Base-by-base conservation (phyloP, 2,329 filamentous ascomycete genomes). In the Clarireedia monteithiana region DNA sequence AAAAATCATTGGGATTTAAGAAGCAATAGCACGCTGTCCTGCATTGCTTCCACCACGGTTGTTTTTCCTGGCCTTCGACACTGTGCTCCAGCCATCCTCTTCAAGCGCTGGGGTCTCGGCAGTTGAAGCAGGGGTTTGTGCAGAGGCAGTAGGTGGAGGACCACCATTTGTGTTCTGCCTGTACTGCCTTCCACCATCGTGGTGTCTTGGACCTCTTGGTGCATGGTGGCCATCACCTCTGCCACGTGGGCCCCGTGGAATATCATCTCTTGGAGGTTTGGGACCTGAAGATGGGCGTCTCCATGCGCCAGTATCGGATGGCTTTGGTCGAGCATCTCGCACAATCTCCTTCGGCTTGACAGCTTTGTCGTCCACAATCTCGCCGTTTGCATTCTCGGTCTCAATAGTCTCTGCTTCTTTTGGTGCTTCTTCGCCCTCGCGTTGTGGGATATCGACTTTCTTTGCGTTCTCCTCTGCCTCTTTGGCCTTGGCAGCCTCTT, bases 71-170 rank as follows among this genome's bases (percentile, higher is more conserved):
- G 65, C 65, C 57, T 70, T 70, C 10, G 67, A 67, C 53, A 83
- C 83, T 26, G 80, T 85, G 60, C 80, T 83, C 83, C 83, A 86
- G 62, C 83, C 83, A 67, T 85, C 82, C 39, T 82, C 81, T 48
- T 81, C 78, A 50, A 74, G 69, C 40, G 73, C 70, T 50, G 73
- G 71, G 38, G 72, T 56, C 50, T 66, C 59, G 68, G 63, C 62
- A 26, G 62, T 58, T 65, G 71, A 65, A 66, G 71, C 55, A 53
- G 67, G 55, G 58, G 66, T 61, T 72, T 72, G 63, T 42, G 68
- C 66, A 58, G 74, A 65, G 10, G 73, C 67, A 56, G 79, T 45
- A 73, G 72, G 55, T 77, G 77, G 55, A 69, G 71, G 38, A 75
- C 73, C 54, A 72, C 76, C 62, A 72, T 76, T 70, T 44, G 57